These are phyloP conservation scores for Phyllostachys edulis DNA, from an alignment of 176 grass and related monocot genomes.

Conservation along the genomic window DNA sequence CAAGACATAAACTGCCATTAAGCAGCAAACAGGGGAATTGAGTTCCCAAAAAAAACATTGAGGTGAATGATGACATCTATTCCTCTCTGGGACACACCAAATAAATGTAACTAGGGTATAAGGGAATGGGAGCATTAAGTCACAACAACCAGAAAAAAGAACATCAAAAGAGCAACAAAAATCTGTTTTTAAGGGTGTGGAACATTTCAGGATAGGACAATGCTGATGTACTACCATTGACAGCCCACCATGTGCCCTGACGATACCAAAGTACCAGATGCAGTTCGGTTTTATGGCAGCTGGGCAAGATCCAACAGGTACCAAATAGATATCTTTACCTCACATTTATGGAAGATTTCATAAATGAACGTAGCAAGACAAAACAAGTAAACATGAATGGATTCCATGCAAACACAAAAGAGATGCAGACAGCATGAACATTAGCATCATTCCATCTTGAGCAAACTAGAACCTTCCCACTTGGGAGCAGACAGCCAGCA, in stretches of 20 bases:
- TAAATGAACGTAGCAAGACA: background rate
- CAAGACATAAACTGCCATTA: background rate
- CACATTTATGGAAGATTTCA: slow-evolving; percentile 18
- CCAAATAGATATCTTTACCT: background rate
- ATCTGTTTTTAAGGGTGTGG: slow-evolving; percentile 15
- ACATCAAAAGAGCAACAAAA: background rate
- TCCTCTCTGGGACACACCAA: slow-evolving; percentile 24
- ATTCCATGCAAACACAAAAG: slow-evolving; percentile 23
- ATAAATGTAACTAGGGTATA: slow-evolving; percentile 32
- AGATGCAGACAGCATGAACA: background rate
- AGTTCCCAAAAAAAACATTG: too few relatives aligned
- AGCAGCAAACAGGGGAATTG: background rate
- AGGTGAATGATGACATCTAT: background rate
- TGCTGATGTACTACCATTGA: slow-evolving; percentile 34
- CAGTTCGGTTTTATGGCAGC: slow-evolving; percentile 6
- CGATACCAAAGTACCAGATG: background rate
- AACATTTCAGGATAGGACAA: slow-evolving; percentile 32
- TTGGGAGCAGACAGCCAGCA: background rate
- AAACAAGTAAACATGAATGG: background rate
- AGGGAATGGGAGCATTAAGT: slow-evolving; percentile 29
- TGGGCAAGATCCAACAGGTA: slow-evolving; percentile 21
- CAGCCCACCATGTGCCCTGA: slow-evolving; percentile 29
- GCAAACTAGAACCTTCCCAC: background rate
- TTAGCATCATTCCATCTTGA: background rate
- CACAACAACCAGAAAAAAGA: background rate